A percentile compares a stretch with the other conserved stretches of the same genome.
These are phyloP conservation scores for Knoxia roxburghii DNA, from an alignment of 257 asterid genomes.

Conservation along the genomic window DNA sequence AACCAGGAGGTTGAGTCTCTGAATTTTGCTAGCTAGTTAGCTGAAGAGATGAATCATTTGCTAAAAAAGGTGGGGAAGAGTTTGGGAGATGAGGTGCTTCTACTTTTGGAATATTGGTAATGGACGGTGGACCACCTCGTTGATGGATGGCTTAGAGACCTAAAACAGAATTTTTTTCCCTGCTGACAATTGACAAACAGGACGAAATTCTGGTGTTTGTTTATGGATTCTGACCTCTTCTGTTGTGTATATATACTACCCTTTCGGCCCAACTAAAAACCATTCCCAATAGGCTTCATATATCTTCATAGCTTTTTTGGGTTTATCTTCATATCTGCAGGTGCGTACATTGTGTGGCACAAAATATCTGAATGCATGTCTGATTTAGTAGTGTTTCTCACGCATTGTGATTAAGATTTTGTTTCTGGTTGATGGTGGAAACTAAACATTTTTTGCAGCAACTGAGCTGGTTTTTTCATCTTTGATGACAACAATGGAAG, in stretches of 20 bases:
- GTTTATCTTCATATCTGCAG: too few relatives aligned
- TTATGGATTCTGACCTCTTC: neutral
- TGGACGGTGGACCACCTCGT: neutral
- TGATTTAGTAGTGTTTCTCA: too few relatives aligned
- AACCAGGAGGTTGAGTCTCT: too few relatives aligned
- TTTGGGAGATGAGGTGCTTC: conserved; percentile 1
- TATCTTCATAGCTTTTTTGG: too few relatives aligned
- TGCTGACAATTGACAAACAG: neutral
- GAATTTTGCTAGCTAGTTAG: too few relatives aligned
- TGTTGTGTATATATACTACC: neutral
- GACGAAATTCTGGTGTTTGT: neutral
- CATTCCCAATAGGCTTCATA: neutral
- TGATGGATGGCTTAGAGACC: neutral
- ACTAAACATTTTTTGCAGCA: neutral
- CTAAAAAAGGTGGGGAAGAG: neutral
- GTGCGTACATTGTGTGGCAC: too few relatives aligned
- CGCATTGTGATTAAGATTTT: neutral
- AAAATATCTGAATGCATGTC: neutral
- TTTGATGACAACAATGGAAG: conserved; percentile 76
- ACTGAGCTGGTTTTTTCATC: neutral
- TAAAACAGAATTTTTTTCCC: conserved; percentile 1
- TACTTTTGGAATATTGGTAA: neutral
- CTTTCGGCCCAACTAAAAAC: neutral
- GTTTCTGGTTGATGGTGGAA: neutral
- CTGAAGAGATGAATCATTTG: too few relatives aligned